phyloP scores from a whole-genome alignment of 2,329 filamentous ascomycete genomes.

The Gyromitra esculenta region DNA sequence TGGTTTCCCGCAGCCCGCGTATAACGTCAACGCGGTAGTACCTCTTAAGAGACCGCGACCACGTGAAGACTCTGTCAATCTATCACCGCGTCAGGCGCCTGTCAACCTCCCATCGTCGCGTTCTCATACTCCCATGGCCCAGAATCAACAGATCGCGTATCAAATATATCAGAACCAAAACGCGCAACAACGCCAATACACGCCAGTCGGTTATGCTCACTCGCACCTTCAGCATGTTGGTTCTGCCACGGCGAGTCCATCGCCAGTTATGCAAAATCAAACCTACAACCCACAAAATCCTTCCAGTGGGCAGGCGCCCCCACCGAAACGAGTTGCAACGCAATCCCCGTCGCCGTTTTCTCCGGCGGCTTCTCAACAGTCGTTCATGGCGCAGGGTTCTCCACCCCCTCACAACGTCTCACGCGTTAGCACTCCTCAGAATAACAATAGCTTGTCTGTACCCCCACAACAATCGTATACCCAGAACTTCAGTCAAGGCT shows the following conservation, averaged over 20 bases:
- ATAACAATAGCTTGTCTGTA: slow-evolving; percentile 61
- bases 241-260: slow-evolving; percentile 86
- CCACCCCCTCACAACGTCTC: slow-evolving; percentile 78
- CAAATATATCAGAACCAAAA: slow-evolving; percentile 74
- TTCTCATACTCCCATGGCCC: slow-evolving; percentile 80
- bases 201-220: slow-evolving; percentile 64
- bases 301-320: slow-evolving; percentile 67
- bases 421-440: slow-evolving; percentile 74
- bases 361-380: slow-evolving; percentile 72
- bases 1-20: slow-evolving; percentile 78
- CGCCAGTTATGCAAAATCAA: slow-evolving; percentile 89
- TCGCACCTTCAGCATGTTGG: slow-evolving; percentile 83
- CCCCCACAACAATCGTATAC: slow-evolving; percentile 64
- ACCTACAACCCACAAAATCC: slow-evolving; percentile 68
- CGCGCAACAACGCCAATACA: slow-evolving; percentile 72
- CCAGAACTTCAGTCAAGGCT: slow-evolving; percentile 70
- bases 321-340: slow-evolving; percentile 82
- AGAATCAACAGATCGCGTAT: slow-evolving; percentile 70
- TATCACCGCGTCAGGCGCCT: slow-evolving; percentile 80
- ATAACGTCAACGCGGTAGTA: slow-evolving; percentile 85
- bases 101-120: slow-evolving; percentile 81
- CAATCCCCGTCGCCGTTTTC: slow-evolving; percentile 93
- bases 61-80: slow-evolving; percentile 82
- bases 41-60: slow-evolving; percentile 88
- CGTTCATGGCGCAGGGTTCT: slow-evolving; percentile 75